Conservation (phyloP, 2,329 filamentous ascomycete species). For the Talaromyces amestolkiae region DNA sequence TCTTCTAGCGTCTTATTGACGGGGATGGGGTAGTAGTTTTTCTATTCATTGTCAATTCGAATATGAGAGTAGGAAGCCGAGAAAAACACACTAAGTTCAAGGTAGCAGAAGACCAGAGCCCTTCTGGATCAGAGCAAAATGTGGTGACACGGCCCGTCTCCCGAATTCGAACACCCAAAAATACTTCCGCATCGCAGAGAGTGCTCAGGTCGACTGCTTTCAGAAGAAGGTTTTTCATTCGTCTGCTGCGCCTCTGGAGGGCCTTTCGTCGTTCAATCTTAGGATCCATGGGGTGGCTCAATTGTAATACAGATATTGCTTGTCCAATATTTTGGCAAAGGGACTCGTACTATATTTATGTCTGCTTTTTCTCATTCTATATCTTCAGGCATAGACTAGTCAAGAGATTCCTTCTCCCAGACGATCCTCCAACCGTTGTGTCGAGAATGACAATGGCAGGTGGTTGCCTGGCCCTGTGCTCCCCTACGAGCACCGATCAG, state of each 20-base stretch:
- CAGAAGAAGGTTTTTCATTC: not conserved
- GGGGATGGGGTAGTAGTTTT: not conserved
- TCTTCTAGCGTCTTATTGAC: not conserved
- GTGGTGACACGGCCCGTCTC: not conserved
- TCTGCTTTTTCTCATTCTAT: not conserved
- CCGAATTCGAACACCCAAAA: not conserved
- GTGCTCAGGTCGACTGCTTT: not conserved
- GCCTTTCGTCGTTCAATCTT: not conserved
- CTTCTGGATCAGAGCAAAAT: conserved; percentile 1
- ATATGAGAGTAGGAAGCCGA: not conserved
- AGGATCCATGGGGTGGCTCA: not conserved
- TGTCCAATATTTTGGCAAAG: not conserved
- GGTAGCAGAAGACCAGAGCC: conserved; percentile 1
- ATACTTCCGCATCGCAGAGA: not conserved
- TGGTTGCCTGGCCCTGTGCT: not conserved
- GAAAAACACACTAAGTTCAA: not conserved
- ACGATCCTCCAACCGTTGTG: not conserved
- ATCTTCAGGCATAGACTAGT: not conserved
- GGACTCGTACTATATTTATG: not conserved
- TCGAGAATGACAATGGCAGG: not conserved
- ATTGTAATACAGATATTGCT: not conserved
- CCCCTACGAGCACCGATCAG: not conserved
- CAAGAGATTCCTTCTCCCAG: not conserved
- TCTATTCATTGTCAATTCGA: not conserved
- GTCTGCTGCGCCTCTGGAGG: not conserved